phyloP scores from a whole-genome alignment of 2,329 filamentous ascomycete genomes.

The Fusarium floridanum region DNA sequence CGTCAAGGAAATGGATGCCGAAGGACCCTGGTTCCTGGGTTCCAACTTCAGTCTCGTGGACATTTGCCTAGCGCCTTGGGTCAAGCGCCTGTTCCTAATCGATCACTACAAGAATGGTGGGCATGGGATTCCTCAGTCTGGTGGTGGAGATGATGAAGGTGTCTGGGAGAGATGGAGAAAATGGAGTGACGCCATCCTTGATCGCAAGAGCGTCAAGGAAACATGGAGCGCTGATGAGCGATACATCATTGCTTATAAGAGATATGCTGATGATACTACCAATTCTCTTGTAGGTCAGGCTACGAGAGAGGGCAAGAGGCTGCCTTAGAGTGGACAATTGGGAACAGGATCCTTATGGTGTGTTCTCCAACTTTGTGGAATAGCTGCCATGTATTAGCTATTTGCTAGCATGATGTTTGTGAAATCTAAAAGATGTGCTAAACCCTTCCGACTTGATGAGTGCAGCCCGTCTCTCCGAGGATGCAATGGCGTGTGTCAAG shows the following conservation, averaged over 20 bases:
- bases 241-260: constrained; percentile 76
- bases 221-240: constrained; percentile 77
- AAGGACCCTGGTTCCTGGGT: constrained; percentile 75
- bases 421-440: too few species aligned
- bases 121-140: constrained; percentile 60
- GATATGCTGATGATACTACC: constrained; percentile 75
- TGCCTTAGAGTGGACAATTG: constrained; percentile 58
- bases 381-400: too few species aligned
- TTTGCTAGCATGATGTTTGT: too few species aligned
- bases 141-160: constrained; percentile 70
- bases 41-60: constrained; percentile 75
- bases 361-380: too few species aligned
- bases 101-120: constrained; percentile 78
- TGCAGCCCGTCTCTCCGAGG: too few species aligned
- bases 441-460: too few species aligned
- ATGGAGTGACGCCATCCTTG: constrained; percentile 72
- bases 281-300: constrained; percentile 72
- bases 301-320: constrained; percentile 70
- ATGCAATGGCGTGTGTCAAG: too few species aligned
- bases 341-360: not conserved
- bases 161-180: constrained; percentile 75
- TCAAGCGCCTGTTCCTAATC: constrained; percentile 77
- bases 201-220: constrained; percentile 72
- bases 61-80: constrained; percentile 79
- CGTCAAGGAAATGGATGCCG: constrained; percentile 69